phyloP scores from a whole-genome alignment of 2,329 filamentous ascomycete species.

The Zasmidium cellare region DNA sequence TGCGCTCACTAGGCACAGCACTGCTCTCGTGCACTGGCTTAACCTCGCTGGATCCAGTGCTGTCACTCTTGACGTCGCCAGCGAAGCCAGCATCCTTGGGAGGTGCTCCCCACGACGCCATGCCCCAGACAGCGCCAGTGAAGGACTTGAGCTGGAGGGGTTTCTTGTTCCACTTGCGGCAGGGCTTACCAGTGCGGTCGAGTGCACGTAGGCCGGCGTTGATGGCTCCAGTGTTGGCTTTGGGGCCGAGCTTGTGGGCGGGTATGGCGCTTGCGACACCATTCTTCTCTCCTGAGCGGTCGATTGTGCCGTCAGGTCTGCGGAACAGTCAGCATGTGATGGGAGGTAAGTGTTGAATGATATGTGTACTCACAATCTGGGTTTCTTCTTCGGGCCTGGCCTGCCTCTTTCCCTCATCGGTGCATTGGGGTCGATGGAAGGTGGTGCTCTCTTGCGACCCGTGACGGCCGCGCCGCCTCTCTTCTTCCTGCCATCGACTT shows the following conservation, averaged over 20 bases:
- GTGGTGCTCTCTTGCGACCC: constrained; percentile 36
- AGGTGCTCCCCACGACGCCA: constrained; percentile 82
- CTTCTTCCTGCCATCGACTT: constrained; percentile 62
- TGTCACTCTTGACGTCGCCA: constrained; percentile 61
- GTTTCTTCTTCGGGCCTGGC: constrained; percentile 96
- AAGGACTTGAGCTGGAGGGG: constrained; percentile 87
- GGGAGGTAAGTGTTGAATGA: background rate
- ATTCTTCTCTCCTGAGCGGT: constrained; percentile 35
- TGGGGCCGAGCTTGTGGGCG: constrained; percentile 85
- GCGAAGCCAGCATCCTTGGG: constrained; percentile 54
- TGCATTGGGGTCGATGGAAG: constrained; percentile 49
- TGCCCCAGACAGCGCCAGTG: constrained; percentile 79
- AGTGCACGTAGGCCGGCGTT: constrained; percentile 93
- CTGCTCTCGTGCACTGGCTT: constrained; percentile 58
- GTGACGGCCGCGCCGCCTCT: constrained; percentile 51
- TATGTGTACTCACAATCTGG: constrained; percentile 72
- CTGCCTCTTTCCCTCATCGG: constrained; percentile 58
- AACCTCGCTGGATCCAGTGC: constrained; percentile 54
- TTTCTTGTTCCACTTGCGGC: constrained; percentile 85
- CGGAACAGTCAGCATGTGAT: constrained; percentile 23
- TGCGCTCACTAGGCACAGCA: constrained; percentile 59
- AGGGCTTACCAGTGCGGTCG: constrained; percentile 87
- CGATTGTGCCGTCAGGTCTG: constrained; percentile 54
- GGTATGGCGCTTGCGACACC: constrained; percentile 33
- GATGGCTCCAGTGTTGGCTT: constrained; percentile 95